Conservation (phyloP, 1,139 yeast species). For the Yamadazyma sp. region DNA sequence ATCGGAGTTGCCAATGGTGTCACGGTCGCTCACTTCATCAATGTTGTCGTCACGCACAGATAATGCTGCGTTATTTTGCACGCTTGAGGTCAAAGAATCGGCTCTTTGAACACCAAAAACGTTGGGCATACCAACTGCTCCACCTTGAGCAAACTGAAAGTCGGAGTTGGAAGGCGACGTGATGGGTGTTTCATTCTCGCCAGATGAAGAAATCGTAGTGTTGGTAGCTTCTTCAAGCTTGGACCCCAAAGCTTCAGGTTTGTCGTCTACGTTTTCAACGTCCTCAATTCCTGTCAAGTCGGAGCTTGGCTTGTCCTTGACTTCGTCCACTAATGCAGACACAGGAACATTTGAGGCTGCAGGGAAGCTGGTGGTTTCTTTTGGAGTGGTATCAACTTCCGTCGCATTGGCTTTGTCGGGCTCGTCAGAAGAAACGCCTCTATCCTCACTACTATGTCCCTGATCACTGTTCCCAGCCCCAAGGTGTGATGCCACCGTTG, state of each 20-base stretch:
- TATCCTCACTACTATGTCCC: slow-evolving; percentile 2
- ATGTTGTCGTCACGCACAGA: slow-evolving; percentile 78
- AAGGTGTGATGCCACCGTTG: slow-evolving; percentile 1
- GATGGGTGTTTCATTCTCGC: slow-evolving; percentile 53
- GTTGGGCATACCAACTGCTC: slow-evolving; percentile 50
- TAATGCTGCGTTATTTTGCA: slow-evolving; percentile 87
- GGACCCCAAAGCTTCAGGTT: slow-evolving; percentile 8
- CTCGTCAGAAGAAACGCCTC: slow-evolving; percentile 3
- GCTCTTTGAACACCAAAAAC: slow-evolving; percentile 55
- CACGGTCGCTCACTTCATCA: slow-evolving; percentile 61
- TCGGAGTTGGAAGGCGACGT: slow-evolving; percentile 59
- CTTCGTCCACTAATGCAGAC: slow-evolving; percentile 26
- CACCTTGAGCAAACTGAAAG: slow-evolving; percentile 55
- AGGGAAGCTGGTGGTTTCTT: not conserved
- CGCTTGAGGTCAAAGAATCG: slow-evolving; percentile 84
- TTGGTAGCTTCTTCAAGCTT: slow-evolving; percentile 23
- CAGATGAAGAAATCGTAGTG: slow-evolving; percentile 37
- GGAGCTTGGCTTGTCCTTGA: slow-evolving; percentile 23
- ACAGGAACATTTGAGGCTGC: slow-evolving; percentile 12
- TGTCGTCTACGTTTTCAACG: slow-evolving; percentile 14
- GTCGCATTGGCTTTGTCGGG: not conserved
- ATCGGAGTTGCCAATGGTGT: slow-evolving; percentile 44
- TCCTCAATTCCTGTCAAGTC: slow-evolving; percentile 32
- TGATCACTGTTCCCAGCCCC: not conserved
- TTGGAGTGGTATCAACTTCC: not conserved